A percentile compares a stretch with the other conserved stretches of the same genome.
These are phyloP conservation scores for Rosa persica DNA, from an alignment of 306 rosid genomes.

Conservation along the genomic window DNA sequence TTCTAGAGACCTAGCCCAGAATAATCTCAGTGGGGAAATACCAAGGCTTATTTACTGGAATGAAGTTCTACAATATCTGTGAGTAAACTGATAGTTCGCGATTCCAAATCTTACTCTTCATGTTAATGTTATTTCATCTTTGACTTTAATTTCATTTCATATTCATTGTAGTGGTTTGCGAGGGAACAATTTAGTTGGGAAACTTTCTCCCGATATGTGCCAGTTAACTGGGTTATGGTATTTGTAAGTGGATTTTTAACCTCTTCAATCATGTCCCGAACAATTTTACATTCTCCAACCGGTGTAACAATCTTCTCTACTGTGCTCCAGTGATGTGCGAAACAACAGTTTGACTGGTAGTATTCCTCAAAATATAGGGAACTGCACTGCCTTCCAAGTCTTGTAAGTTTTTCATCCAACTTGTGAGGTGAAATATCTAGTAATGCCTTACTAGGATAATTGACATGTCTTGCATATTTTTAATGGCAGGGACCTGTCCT, in stretches of 20 bases:
- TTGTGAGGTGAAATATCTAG: constrained; percentile 4
- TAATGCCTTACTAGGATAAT: background rate
- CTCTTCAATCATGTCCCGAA: background rate
- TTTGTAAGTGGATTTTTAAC: constrained; percentile 63
- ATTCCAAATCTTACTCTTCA: background rate
- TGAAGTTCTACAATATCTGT: constrained; percentile 97
- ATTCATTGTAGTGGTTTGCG: constrained; percentile 69
- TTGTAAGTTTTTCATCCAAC: constrained; percentile 66
- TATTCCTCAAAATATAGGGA: constrained; percentile 85
- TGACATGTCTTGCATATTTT: background rate
- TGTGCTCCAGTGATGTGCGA: constrained; percentile 77
- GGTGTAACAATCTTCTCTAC: background rate
- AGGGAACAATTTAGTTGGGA: constrained; percentile 85
- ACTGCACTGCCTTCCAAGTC: constrained; percentile 97
- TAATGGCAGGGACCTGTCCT: constrained; percentile 71
- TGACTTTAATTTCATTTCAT: background rate
- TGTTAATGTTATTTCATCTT: background rate
- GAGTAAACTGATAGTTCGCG: constrained; percentile 33
- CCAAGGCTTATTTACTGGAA: constrained; percentile 98
- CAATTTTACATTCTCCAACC: background rate
- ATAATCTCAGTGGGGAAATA: constrained; percentile 90
- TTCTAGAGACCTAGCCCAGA: constrained; percentile 84
- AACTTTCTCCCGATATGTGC: constrained; percentile 91
- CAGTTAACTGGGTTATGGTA: constrained; percentile 96
- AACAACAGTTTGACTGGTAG: constrained; percentile 89